Evolutionary conservation across 208 protist species (phyloP).

Genomic region (Acanthamoeba polyphaga): DNA sequence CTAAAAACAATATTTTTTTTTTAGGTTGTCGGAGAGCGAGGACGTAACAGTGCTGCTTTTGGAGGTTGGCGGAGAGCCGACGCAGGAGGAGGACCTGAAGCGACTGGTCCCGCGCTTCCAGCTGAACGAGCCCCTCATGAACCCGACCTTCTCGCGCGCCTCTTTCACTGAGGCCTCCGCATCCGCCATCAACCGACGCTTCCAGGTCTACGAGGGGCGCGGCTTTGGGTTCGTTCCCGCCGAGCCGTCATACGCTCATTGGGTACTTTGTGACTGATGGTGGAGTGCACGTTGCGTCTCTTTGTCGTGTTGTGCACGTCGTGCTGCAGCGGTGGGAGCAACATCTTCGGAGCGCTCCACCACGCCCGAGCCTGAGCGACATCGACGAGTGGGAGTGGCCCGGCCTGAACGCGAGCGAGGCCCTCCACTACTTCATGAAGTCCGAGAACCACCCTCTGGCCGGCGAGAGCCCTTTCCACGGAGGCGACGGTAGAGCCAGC

Average conservation of each 20-base stretch:
- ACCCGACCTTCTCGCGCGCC: constrained; percentile 9
- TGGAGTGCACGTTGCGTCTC: too few relatives aligned
- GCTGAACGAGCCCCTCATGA: background rate
- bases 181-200: background rate
- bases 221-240: constrained; percentile 37
- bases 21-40: background rate
- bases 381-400: constrained; percentile 7
- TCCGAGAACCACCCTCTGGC: background rate
- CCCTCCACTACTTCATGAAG: constrained; percentile 29
- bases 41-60: constrained; percentile 73
- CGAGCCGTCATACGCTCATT: too few relatives aligned
- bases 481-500: background rate
- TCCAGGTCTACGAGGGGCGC: constrained; percentile 27
- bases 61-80: constrained; percentile 71
- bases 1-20: too few relatives aligned
- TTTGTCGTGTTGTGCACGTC: background rate
- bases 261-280: background rate
- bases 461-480: background rate
- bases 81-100: background rate
- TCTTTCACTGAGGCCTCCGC: background rate
- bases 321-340: background rate
- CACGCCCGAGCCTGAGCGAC: background rate
- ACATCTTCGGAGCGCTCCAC: background rate
- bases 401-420: background rate
- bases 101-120: background rate